Evolutionary conservation across 441 rosid species (phyloP).

Genomic region (Croton laevigatus): DNA sequence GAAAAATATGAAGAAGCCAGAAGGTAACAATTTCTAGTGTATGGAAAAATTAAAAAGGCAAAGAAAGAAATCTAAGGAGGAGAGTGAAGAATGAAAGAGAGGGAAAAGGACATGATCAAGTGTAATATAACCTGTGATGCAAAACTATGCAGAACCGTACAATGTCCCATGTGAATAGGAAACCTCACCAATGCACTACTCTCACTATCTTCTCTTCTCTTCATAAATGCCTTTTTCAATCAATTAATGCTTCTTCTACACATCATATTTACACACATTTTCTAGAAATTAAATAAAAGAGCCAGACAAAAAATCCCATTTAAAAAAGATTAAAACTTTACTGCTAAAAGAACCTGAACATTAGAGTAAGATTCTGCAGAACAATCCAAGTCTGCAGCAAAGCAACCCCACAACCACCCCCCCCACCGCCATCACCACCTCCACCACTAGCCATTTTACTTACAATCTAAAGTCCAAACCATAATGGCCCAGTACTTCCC

Average conservation of each 20-base stretch:
- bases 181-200: conserved; percentile 13
- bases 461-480: conserved; percentile 1
- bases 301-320: neutral
- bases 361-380: conserved; percentile 22
- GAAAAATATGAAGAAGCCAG: too few relatives aligned
- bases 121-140: conserved; percentile 28
- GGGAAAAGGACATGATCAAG: conserved; percentile 24
- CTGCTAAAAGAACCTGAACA: conserved; percentile 21
- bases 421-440: conserved; percentile 13
- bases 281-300: too few relatives aligned
- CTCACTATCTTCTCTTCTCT: neutral
- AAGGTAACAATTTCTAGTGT: too few relatives aligned
- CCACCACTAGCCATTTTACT: conserved; percentile 8
- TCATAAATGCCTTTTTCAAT: conserved; percentile 1
- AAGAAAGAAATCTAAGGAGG: neutral
- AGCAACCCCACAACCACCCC: conserved; percentile 19
- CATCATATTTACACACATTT: conserved; percentile 1
- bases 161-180: conserved; percentile 31
- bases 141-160: conserved; percentile 21
- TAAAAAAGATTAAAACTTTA: neutral
- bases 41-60: neutral
- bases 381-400: conserved; percentile 22
- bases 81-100: conserved; percentile 1
- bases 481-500: neutral
- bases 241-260: conserved; percentile 32